Base-by-base conservation (phyloP, 2,329 filamentous ascomycete species). In the Pestalotiopsis sp. region DNA sequence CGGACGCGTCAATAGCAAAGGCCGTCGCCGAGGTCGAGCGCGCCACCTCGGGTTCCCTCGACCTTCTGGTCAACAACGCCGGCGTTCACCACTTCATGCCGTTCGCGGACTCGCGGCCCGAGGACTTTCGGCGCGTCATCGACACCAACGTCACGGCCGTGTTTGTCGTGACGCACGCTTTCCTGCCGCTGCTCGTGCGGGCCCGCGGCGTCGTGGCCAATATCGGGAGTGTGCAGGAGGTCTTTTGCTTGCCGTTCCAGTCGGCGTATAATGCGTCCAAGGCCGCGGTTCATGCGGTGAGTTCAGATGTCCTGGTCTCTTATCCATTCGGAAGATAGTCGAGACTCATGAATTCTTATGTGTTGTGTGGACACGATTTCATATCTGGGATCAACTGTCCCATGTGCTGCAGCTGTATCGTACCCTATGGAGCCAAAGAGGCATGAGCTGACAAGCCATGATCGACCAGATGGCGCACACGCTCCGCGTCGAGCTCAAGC, bases 31-130 rank as follows among this genome's bases (percentile, higher is more conserved):
- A 61, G 10, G 73, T 77, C n/a, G 48, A 39, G 44, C 52, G 64
- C 17, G 62, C 62, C 3, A 70, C 70, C 3, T 60, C 59, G 17
- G 68, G 70, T 5, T 57, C 68, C 4, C 71, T 76, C 10, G 73
- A 76, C 55, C 63, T 72, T 17, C 68, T 76, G 2, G 58, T 76
- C 67, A 76, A 76, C 55, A 76, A 76, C 35, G 75, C 75, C 1
- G 75, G 73, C 35, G 65, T 74, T 2, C 68, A 71, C 22, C 67
- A 71, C 39, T 20, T 73, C 5, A 70, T 73, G 70, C 75, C 75
- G 0, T 72, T 76, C 61, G 30, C 70, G 1, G 75, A 76, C 61
- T 30, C 70, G 10, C 55, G 30, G 17, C 58, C 73, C 10, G 67
- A 65, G 2, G 70, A 73, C 39, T 38, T 72, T 7, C 64, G 70